phyloP scores from a whole-genome alignment of 2,329 filamentous ascomycete species.

The Chrysoporthe puriensis region DNA sequence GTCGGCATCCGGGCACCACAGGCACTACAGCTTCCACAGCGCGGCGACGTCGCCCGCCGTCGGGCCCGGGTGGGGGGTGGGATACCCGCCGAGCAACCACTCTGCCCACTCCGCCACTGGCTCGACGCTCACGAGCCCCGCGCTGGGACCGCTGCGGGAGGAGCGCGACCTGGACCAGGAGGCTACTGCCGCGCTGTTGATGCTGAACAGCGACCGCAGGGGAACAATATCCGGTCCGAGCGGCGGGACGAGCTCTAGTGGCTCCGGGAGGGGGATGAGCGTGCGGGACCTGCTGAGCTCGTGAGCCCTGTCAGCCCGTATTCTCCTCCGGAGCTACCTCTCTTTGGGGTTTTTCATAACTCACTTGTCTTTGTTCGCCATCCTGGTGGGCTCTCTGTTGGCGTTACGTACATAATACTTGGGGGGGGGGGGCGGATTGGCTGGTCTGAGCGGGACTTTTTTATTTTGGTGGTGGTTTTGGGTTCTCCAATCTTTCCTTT shows the following conservation, averaged over 20 bases:
- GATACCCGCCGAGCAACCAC: slow-evolving; percentile 40
- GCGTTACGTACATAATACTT: no score
- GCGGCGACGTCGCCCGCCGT: slow-evolving; percentile 54
- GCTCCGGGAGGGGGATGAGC: slow-evolving; percentile 4
- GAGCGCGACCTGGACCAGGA: slow-evolving; percentile 70
- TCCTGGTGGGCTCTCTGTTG: neutral
- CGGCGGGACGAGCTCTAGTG: neutral
- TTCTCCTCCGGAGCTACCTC: neutral
- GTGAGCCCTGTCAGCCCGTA: neutral
- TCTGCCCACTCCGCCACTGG: slow-evolving; percentile 48
- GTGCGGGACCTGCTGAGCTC: slow-evolving; percentile 13
- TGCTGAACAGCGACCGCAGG: slow-evolving; percentile 81
- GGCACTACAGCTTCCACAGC: slow-evolving; percentile 49
- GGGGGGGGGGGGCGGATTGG: neutral
- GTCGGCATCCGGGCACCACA: slow-evolving; percentile 32
- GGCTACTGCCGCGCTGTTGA: slow-evolving; percentile 82
- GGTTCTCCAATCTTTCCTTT: neutral
- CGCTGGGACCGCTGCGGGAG: slow-evolving; percentile 51
- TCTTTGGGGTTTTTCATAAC: neutral
- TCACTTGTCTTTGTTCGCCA: neutral
- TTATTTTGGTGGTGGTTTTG: neutral
- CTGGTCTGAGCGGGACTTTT: neutral
- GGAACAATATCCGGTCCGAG: slow-evolving; percentile 38
- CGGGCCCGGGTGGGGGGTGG: slow-evolving; percentile 50
- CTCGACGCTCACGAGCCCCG: slow-evolving; percentile 63